Evolutionary conservation across 116 monocot genomes (phyloP), one percentile per base, ranked within the genome.

Genomic region (Phalaenopsis hybrid): DNA sequence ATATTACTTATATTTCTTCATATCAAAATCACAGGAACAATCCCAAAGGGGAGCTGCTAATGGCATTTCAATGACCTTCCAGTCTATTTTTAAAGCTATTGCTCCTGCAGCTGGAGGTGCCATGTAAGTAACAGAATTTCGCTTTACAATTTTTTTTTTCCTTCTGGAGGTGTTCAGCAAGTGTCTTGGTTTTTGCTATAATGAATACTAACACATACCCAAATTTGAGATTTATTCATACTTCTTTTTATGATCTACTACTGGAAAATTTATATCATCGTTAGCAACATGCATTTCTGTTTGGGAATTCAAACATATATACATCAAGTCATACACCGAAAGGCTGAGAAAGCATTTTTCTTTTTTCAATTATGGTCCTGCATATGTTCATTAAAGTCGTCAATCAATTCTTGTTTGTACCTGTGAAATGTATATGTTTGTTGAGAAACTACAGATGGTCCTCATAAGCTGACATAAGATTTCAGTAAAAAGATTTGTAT

Each of bases 21-120:
- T 51, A 44, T 6, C 55, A 76, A 46, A 12, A 78, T 73, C 37
- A 77, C 88, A 97, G 97, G 17, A 86, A 2, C 94, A 97, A 90
- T 82, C 88, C 70, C 94, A 93, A 86, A 91, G 97, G 89, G 97
- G 97, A 79, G 91, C 91, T 87, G 97, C 94, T 76, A 97, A 97
- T 90, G 97, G 98, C 31, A 88, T 94, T 80, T 85, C 97, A 43
- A 79, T 91, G 82, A 89, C 90, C 51, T 86, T 58, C 18, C 93
- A 93, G 86, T 97, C 97, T 67, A 43, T 94, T 68, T 94, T 87
- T 74, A 94, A 94, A 89, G 87, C 91, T 65, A 69, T 88, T 77
- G 96, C 92, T 84, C 96, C 96, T 79, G 96, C 94, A 5, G 79
- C 59, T 81, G 96, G 82, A 67, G 96, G 94, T 75, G 80, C 74